These are phyloP conservation scores for Fusarium sp. DNA, from an alignment of 2,329 filamentous ascomycete species.

Conservation along the genomic window DNA sequence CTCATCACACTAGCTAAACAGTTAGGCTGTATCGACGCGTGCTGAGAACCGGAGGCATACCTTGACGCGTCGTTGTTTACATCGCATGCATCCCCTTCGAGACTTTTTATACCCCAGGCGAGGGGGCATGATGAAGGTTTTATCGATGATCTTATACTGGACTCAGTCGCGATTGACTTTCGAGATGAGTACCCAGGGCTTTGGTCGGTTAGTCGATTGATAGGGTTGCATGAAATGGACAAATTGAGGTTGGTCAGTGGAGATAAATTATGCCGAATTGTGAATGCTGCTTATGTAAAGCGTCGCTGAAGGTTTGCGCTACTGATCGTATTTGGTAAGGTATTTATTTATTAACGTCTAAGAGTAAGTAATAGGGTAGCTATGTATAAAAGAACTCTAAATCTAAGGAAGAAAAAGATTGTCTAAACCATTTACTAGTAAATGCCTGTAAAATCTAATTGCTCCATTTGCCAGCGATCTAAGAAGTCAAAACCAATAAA, in stretches of 20 bases:
- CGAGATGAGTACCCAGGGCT: too few species aligned
- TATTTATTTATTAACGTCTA: background rate
- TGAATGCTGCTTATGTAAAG: background rate
- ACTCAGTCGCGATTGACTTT: background rate
- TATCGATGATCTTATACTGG: fast-evolving
- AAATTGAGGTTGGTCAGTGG: background rate
- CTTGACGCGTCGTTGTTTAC: slow-evolving; percentile 54
- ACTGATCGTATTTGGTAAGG: background rate
- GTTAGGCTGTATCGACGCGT: background rate
- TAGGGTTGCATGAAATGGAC: background rate
- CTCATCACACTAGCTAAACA: slow-evolving; percentile 54
- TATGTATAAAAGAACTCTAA: background rate
- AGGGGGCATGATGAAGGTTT: slow-evolving; percentile 7
- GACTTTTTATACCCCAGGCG: slow-evolving; percentile 53
- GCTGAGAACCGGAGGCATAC: slow-evolving; percentile 27
- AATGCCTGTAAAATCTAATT: slow-evolving; percentile 18
- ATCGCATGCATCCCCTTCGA: slow-evolving; percentile 51
- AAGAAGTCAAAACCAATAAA: slow-evolving; percentile 10
- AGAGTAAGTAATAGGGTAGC: background rate
- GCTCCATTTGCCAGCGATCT: slow-evolving; percentile 23
- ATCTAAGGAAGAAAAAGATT: background rate
- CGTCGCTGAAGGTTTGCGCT: background rate
- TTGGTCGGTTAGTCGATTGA: background rate
- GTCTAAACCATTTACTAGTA: background rate
- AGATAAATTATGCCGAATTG: background rate